Conservation (phyloP, 305 asterid genomes). For the Fraxinus angustifolia region DNA sequence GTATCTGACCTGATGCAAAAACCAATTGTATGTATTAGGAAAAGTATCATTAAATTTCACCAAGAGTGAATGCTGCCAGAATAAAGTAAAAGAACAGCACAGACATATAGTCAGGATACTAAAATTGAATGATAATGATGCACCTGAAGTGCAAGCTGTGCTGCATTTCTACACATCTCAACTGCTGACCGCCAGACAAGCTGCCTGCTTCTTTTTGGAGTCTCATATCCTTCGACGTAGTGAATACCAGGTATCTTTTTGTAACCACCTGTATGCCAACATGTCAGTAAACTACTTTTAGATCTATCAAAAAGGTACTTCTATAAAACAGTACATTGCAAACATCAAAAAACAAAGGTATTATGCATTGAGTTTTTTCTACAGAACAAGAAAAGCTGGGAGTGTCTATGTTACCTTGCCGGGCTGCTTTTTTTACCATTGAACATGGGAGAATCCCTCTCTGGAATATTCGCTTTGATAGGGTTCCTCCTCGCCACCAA, state of each 20-base stretch:
- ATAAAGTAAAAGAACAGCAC: conserved; percentile 9
- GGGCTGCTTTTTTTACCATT: conserved; percentile 60
- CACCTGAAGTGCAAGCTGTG: conserved; percentile 98
- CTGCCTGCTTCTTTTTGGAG: conserved; percentile 68
- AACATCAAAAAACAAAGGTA: conserved; percentile 13
- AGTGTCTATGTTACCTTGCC: conserved; percentile 51
- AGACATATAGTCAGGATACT: not conserved
- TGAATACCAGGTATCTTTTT: conserved; percentile 55
- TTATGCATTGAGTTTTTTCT: conserved; percentile 13
- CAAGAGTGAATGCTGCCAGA: conserved; percentile 14
- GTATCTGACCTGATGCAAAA: conserved; percentile 70
- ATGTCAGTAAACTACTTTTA: conserved; percentile 26
- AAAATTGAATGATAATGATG: conserved; percentile 15
- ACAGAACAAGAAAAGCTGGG: conserved; percentile 20
- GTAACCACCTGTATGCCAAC: conserved; percentile 60
- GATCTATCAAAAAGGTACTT: conserved; percentile 3
- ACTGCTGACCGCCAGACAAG: conserved; percentile 90
- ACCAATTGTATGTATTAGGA: conserved; percentile 17
- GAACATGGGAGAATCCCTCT: conserved; percentile 62
- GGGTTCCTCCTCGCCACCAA: conserved; percentile 85
- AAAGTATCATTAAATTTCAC: conserved; percentile 10
- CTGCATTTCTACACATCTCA: conserved; percentile 66
- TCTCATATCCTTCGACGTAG: conserved; percentile 63
- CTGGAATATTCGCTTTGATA: conserved; percentile 54
- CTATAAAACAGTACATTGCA: conserved; percentile 17